Conservation (phyloP, 768 basidiomycete genomes). For the Crucibulum laeve region DNA sequence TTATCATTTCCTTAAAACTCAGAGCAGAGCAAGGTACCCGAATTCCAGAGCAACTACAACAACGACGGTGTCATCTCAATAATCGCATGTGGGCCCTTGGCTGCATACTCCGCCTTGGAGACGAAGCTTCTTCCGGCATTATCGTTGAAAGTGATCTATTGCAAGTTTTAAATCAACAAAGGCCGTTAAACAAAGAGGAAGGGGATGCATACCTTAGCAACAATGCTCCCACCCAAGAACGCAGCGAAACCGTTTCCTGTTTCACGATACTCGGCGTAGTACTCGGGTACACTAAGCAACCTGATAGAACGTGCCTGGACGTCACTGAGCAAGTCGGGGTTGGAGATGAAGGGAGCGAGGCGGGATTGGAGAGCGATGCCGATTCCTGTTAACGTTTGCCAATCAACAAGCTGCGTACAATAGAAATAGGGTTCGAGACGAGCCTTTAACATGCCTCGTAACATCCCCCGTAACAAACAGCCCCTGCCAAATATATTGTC, state of each 20-base stretch:
- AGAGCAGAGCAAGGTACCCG: background rate
- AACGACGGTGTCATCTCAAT: slow-evolving; percentile 76
- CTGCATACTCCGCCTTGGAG: slow-evolving; percentile 74
- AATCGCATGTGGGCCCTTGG: slow-evolving; percentile 67
- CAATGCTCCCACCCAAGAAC: slow-evolving; percentile 78
- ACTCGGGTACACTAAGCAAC: slow-evolving; percentile 73
- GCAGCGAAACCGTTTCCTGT: slow-evolving; percentile 78
- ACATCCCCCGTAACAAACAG: slow-evolving; percentile 80
- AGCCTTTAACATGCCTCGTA: slow-evolving; percentile 69
- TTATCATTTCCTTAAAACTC: too few relatives aligned
- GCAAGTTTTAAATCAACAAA: slow-evolving; percentile 4
- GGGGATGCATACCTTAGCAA: slow-evolving; percentile 62
- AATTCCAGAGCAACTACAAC: slow-evolving; percentile 34
- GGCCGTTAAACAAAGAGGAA: background rate
- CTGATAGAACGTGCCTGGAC: slow-evolving; percentile 66
- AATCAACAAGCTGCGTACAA: too few relatives aligned
- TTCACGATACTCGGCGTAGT: slow-evolving; percentile 87
- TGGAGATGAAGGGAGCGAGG: slow-evolving; percentile 56
- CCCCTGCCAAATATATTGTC: slow-evolving; percentile 74
- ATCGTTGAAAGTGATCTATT: slow-evolving; percentile 74
- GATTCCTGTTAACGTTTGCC: slow-evolving; percentile 40
- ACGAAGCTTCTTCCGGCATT: slow-evolving; percentile 64
- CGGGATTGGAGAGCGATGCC: slow-evolving; percentile 69
- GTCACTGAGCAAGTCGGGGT: slow-evolving; percentile 63
- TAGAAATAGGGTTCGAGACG: too few relatives aligned